phyloP scores from a whole-genome alignment of 78 protist species.

The Tieghemostelium lacteum region DNA sequence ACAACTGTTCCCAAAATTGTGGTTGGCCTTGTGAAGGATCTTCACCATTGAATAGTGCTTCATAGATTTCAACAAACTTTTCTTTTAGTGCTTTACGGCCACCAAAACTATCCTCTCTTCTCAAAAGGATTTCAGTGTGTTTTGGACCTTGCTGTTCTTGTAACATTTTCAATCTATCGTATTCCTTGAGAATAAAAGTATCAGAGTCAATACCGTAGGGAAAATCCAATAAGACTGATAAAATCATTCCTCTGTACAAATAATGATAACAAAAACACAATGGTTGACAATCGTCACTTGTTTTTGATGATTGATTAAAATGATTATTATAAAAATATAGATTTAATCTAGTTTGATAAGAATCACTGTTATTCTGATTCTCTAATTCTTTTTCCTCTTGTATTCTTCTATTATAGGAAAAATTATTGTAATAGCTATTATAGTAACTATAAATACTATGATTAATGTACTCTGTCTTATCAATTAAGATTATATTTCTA shows the following conservation, averaged over 20 bases:
- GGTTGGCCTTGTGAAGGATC: constrained; percentile 66
- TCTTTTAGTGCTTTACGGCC: constrained; percentile 70
- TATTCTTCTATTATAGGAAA: too few species aligned
- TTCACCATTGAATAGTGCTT: constrained; percentile 68
- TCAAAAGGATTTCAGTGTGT: constrained; percentile 60
- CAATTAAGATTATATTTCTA: too few species aligned
- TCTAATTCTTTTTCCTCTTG: too few species aligned
- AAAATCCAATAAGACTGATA: constrained; percentile 9
- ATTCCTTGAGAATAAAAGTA: constrained; percentile 30
- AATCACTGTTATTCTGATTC: too few species aligned
- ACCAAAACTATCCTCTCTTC: constrained; percentile 59
- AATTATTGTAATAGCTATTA: too few species aligned
- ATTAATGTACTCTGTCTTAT: too few species aligned
- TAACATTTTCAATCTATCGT: constrained; percentile 58
- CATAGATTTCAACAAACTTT: constrained; percentile 67
- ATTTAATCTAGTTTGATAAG: too few species aligned
- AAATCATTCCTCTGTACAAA: background rate
- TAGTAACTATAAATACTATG: too few species aligned
- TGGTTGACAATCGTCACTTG: too few species aligned
- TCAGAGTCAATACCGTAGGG: constrained; percentile 53
- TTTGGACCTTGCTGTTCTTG: constrained; percentile 72
- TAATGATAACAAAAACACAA: constrained; percentile 5
- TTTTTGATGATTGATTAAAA: too few species aligned
- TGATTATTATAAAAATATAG: too few species aligned
- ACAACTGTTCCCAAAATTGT: constrained; percentile 70